Evolutionary conservation across 177 flowering plant species (phyloP), one percentile per base, ranked within the genome.

Genomic region (Telopea speciosissima): DNA sequence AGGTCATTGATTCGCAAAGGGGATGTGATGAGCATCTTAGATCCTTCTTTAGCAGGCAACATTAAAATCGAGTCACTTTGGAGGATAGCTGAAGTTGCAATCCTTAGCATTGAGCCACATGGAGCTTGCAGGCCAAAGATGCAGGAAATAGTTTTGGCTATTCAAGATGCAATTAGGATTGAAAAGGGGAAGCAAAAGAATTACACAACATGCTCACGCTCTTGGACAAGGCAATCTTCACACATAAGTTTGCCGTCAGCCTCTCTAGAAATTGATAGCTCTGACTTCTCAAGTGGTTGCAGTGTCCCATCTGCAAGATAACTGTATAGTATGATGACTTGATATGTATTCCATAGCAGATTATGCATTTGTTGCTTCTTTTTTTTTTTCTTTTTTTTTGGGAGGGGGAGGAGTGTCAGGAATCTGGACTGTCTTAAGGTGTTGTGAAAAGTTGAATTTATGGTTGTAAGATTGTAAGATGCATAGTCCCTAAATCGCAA

Each of bases 21-120:
- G 12, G 93, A 92, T 70, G 86, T 92, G 73, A 68, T 36, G 1
- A 87, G 93, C 83, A 81, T 94, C 44, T 75, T 87, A n/a, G 97
- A 92, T 77, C 93, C 92, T 5, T 64, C 73, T 56, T 76, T 94
- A 24, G 74, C 64, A 26, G 90, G 85, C 45, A 81, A 79, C 10
- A 77, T 85, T 52, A 92, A 89, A 78, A 82, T 87, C 0, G 98
- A 94, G 73, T 92, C 97, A 11, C 74, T 92, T 1, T 94, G 98
- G 98, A 85, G 97, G 63, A 73, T 90, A 31, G 91, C 95, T 2
- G 98, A 94, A 78, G 83, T 89, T 19, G 97, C 97, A 19, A 84
- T 92, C 52, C 91, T 86, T 70, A 89, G 97, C 64, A 88, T 92
- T 2, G 93, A 94, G 66, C 88, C 80, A 22, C 86, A 84, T 42